phyloP scores from a whole-genome alignment of 768 basidiomycete genomes.

The Hygrocybe coccinea region DNA sequence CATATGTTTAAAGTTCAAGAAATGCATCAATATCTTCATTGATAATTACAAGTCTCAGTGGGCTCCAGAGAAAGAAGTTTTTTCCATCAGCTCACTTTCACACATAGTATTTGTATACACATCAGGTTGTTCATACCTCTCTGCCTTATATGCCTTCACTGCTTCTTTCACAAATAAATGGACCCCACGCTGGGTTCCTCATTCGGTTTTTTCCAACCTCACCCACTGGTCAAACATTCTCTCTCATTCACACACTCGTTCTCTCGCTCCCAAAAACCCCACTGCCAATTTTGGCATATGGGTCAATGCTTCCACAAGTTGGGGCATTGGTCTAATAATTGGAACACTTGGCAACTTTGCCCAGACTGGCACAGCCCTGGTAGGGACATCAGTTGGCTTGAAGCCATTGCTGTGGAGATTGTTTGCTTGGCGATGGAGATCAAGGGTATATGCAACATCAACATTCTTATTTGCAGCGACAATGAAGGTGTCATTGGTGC shows the following conservation, averaged over 20 bases:
- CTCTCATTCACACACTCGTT: slow-evolving; percentile 10
- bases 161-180: slow-evolving; percentile 5
- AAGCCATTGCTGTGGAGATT: too few species aligned
- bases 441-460: too few species aligned
- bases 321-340: slow-evolving; percentile 39
- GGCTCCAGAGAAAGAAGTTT: too few species aligned
- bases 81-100: slow-evolving; percentile 13
- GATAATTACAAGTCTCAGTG: slow-evolving; percentile 12
- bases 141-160: slow-evolving; percentile 9
- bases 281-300: slow-evolving; percentile 19
- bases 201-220: slow-evolving; percentile 9
- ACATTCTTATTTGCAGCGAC: too few species aligned
- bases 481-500: too few species aligned
- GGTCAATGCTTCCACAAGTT: slow-evolving; percentile 29
- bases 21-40: slow-evolving; percentile 7
- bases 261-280: slow-evolving; percentile 3
- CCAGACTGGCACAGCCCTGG: slow-evolving; percentile 9
- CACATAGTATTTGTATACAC: slow-evolving; percentile 21
- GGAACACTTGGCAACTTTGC: slow-evolving; percentile 26
- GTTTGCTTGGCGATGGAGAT: too few species aligned
- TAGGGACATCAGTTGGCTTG: too few species aligned
- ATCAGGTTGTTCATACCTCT: slow-evolving; percentile 6
- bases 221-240: slow-evolving; percentile 2
- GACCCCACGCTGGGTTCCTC: slow-evolving; percentile 1
- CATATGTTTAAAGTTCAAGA: slow-evolving; percentile 25